Evolutionary conservation across 805 yeast species (phyloP).

Genomic region (Ogataea naganishii): DNA sequence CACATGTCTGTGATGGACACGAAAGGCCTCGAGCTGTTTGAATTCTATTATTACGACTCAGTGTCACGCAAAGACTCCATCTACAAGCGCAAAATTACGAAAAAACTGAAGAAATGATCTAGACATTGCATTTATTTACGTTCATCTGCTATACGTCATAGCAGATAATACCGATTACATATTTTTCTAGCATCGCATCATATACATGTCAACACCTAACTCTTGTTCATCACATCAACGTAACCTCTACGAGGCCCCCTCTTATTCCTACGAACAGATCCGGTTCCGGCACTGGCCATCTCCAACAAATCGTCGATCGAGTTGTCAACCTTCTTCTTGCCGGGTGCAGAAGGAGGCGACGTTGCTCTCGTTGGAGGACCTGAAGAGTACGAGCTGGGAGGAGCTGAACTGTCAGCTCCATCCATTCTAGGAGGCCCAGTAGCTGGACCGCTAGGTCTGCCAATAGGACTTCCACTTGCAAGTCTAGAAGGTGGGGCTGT

Average conservation of each 20-base stretch:
- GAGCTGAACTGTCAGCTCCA: slow-evolving; percentile 2
- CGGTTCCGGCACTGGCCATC: slow-evolving; percentile 17
- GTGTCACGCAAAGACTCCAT: slow-evolving; percentile 3
- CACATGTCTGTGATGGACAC: slow-evolving; percentile 5
- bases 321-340: slow-evolving; percentile 13
- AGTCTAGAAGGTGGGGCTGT: slow-evolving; percentile 14
- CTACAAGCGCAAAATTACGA: too few relatives aligned
- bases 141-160: too few relatives aligned
- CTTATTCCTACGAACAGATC: slow-evolving; percentile 35
- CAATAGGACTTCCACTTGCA: slow-evolving; percentile 16
- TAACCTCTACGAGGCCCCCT: slow-evolving; percentile 52
- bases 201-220: background rate
- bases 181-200: too few relatives aligned
- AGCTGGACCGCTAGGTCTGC: slow-evolving; percentile 23
- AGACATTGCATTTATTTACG: too few relatives aligned
- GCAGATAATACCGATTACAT: too few relatives aligned
- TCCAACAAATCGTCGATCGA: slow-evolving; percentile 19
- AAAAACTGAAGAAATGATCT: too few relatives aligned
- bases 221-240: slow-evolving; percentile 52
- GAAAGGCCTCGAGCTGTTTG: slow-evolving; percentile 3
- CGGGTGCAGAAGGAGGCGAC: background rate
- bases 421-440: slow-evolving; percentile 22
- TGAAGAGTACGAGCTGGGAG: slow-evolving; percentile 5
- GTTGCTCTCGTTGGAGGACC: background rate
- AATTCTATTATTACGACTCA: slow-evolving; percentile 9